A percentile compares a stretch with the other conserved stretches of the same genome.
These are phyloP conservation scores for Rhodotorula paludigena DNA, from an alignment of 768 basidiomycete species.

Conservation along the genomic window DNA sequence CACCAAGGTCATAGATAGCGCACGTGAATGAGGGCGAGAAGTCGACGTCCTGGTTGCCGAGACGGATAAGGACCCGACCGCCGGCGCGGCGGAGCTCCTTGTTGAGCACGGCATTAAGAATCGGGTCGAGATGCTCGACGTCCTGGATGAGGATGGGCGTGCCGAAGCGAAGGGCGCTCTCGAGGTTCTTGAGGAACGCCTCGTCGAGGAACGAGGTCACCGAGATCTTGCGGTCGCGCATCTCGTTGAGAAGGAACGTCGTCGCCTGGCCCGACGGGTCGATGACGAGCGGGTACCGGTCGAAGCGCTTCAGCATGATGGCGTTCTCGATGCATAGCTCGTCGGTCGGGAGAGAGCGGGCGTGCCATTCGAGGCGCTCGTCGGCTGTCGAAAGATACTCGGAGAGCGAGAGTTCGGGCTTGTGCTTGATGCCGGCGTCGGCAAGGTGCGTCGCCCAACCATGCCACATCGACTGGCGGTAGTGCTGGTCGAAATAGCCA, in stretches of 20 bases:
- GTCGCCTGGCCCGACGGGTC: slow-evolving; percentile 98
- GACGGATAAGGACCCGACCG: slow-evolving; percentile 90
- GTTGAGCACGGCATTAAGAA: slow-evolving; percentile 94
- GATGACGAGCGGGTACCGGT: slow-evolving; percentile 93
- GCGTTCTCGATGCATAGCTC: slow-evolving; percentile 96
- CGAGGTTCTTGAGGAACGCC: slow-evolving; percentile 95
- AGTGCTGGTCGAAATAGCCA: slow-evolving; percentile 97
- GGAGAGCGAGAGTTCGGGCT: slow-evolving; percentile 80
- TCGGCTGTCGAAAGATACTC: slow-evolving; percentile 97
- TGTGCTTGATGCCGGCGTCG: slow-evolving; percentile 86
- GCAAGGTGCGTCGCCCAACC: slow-evolving; percentile 84
- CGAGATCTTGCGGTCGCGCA: slow-evolving; percentile 92
- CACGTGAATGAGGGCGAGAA: slow-evolving; percentile 96
- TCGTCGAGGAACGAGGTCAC: slow-evolving; percentile 98
- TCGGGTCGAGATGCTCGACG: slow-evolving; percentile 94
- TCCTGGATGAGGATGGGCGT: slow-evolving; percentile 96
- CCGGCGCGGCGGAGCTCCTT: slow-evolving; percentile 92
- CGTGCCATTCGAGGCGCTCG: slow-evolving; percentile 91
- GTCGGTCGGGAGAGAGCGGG: slow-evolving; percentile 90
- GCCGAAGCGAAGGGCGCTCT: slow-evolving; percentile 97
- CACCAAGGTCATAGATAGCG: neutral
- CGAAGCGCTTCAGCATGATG: slow-evolving; percentile 98
- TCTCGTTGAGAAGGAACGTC: slow-evolving; percentile 85
- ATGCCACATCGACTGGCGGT: slow-evolving; percentile 95
- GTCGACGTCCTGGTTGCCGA: slow-evolving; percentile 97